Evolutionary conservation across 1,139 yeast species (phyloP).

Genomic region (Meyerozyma athensensis): DNA sequence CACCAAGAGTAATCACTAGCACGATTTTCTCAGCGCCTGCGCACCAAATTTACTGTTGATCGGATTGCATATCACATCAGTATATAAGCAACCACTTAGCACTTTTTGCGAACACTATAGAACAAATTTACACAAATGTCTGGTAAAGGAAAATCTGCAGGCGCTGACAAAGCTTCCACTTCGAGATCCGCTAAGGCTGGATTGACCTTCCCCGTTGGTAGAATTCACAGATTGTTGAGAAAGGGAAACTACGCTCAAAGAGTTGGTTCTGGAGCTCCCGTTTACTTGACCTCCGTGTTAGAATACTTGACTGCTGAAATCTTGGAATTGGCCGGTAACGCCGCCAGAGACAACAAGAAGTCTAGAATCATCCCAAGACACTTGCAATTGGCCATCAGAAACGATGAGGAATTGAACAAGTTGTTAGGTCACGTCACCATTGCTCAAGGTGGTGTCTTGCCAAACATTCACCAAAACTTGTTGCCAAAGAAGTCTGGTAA

Average conservation of each 20-base stretch:
- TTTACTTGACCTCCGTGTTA: slow-evolving; percentile 91
- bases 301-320: slow-evolving; percentile 97
- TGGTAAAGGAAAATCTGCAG: slow-evolving; percentile 97
- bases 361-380: slow-evolving; percentile 99
- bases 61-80: neutral
- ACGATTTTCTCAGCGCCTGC: neutral
- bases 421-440: slow-evolving; percentile 45
- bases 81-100: neutral
- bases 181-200: slow-evolving; percentile 99
- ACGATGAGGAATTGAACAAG: slow-evolving; percentile 95
- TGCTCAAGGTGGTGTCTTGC: slow-evolving; percentile 23
- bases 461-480: slow-evolving; percentile 20
- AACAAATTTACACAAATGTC: neutral
- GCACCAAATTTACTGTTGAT: neutral
- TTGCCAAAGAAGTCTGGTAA: slow-evolving; percentile 19
- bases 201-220: slow-evolving; percentile 98
- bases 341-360: slow-evolving; percentile 97
- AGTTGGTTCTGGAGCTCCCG: slow-evolving; percentile 98
- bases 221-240: slow-evolving; percentile 96
- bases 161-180: slow-evolving; percentile 89
- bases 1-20: neutral
- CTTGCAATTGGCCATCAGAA: slow-evolving; percentile 96
- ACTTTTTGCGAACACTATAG: neutral
- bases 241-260: slow-evolving; percentile 99
- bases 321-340: slow-evolving; percentile 97